Base-by-base conservation (phyloP, 805 yeast genomes). In the Diddensiella santjacobensis region DNA sequence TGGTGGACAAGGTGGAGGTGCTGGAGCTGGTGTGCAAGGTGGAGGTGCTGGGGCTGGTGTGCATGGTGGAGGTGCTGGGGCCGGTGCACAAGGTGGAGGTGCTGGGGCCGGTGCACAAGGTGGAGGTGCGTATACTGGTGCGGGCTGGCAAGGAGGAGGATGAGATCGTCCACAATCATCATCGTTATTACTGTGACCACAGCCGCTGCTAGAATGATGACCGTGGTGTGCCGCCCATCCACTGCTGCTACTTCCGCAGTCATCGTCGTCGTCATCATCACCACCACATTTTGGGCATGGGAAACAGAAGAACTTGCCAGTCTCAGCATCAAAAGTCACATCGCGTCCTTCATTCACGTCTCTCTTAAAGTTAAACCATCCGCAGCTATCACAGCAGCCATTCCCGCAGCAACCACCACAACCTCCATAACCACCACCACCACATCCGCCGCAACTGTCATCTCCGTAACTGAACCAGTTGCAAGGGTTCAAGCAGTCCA, bases 91-190 rank as follows among this genome's bases (percentile, higher is more conserved):
- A 10, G 48, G 44, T 39, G 46, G 38, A 33, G 48, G 45, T 22
- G 50, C 35, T 13, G 54, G 51, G 19, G 54, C 40, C 19, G 51
- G 46, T 18, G 36, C 23, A 8, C 47, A 44, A n/a, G 42, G 42
- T 23, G 54, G 48, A 18, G 45, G 40, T 2, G 35, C 3, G 44
- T 19, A 24, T 35, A 22, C 31, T 22, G 37, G 5, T 23, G 39
- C 37, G 8, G 31, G 31, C 11, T 13, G 11, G 13, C 31, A 26
- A 13, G 31, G 31, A 8, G 31, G 31, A n/a, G n/a, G n/a, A n/a
- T n/a, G n/a, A n/a, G n/a, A n/a, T 26, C 31, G 31, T 26, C 22
- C 19, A 18, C 19, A 11, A 6, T 15, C 22, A 38, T 15, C 23
- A 26, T 26, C 31, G n/a, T 33, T 23, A 31, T 37, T 11, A 3